Percentiles rank a stretch among this genome's conserved stretches.
Evolutionary conservation across 1,139 yeast genomes (phyloP).

Genomic region (Geotrichum candidum): DNA sequence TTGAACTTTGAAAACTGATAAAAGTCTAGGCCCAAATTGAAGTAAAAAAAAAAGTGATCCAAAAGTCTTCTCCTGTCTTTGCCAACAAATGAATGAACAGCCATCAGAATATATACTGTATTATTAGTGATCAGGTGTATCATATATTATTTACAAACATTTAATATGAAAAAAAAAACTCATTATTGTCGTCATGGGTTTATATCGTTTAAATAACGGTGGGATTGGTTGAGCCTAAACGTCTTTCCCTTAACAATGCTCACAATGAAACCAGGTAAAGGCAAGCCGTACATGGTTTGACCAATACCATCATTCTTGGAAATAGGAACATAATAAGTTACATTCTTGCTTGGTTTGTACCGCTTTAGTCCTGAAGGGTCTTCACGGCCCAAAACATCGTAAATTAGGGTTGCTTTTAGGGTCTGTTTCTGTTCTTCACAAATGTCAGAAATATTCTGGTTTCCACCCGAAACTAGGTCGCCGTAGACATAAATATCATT

Average conservation of each 20-base stretch:
- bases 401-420: conserved; percentile 1
- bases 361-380: background rate
- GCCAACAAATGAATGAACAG: too few species aligned
- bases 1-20: too few species aligned
- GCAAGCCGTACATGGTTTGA: conserved; percentile 7
- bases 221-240: conserved; percentile 5
- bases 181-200: background rate
- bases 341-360: background rate
- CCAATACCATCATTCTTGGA: conserved; percentile 14
- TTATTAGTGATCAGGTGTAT: background rate
- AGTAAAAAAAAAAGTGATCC: too few species aligned
- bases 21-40: too few species aligned
- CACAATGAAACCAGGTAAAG: conserved; percentile 8
- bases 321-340: conserved; percentile 6
- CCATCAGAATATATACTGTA: too few species aligned
- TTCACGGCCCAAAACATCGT: background rate
- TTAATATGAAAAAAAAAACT: background rate
- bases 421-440: conserved; percentile 6
- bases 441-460: conserved; percentile 9
- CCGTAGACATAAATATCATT: conserved; percentile 9
- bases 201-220: conserved; percentile 1
- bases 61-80: too few species aligned
- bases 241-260: conserved; percentile 7
- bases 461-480: conserved; percentile 6
- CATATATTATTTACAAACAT: background rate